phyloP scores from a whole-genome alignment of 1,284 basidiomycete species.

The Marasmius sp. region DNA sequence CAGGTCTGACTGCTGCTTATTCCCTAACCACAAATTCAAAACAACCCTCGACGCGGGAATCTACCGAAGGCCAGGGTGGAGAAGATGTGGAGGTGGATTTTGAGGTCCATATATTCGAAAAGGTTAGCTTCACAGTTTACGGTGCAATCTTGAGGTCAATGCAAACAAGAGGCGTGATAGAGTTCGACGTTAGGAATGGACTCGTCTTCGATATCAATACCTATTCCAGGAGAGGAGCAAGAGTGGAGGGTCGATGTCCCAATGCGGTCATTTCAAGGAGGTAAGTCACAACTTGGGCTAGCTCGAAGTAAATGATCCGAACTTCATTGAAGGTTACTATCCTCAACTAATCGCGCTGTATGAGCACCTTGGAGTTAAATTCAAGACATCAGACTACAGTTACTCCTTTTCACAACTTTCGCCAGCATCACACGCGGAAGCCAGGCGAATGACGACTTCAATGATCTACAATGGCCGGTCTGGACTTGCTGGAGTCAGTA shows the following conservation, averaged over 20 bases:
- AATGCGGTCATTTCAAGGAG: slow-evolving; percentile 79
- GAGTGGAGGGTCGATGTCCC: slow-evolving; percentile 69
- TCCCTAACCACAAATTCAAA: slow-evolving; percentile 39
- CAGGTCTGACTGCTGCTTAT: slow-evolving; percentile 69
- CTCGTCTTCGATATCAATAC: slow-evolving; percentile 48
- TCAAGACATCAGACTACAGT: slow-evolving; percentile 54
- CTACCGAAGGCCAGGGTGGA: slow-evolving; percentile 9
- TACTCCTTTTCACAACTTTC: slow-evolving; percentile 66
- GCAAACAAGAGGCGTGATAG: slow-evolving; percentile 30
- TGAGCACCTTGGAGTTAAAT: slow-evolving; percentile 51
- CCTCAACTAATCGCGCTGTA: slow-evolving; percentile 67
- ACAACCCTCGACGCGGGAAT: slow-evolving; percentile 2
- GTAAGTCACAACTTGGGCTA: slow-evolving; percentile 30
- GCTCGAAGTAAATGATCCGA: not conserved
- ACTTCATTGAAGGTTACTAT: slow-evolving; percentile 58
- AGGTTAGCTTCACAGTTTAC: slow-evolving; percentile 39
- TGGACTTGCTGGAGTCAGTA: slow-evolving; percentile 52
- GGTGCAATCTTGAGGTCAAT: not conserved
- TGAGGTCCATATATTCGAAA: slow-evolving; percentile 75
- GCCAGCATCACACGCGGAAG: slow-evolving; percentile 18
- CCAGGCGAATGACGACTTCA: slow-evolving; percentile 40
- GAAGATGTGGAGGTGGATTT: slow-evolving; percentile 37
- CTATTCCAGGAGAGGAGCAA: slow-evolving; percentile 27
- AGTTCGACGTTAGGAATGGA: slow-evolving; percentile 55
- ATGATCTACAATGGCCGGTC: slow-evolving; percentile 69